Base-by-base conservation (phyloP, 2,329 filamentous ascomycete genomes). In the Fusarium gaditjirri region DNA sequence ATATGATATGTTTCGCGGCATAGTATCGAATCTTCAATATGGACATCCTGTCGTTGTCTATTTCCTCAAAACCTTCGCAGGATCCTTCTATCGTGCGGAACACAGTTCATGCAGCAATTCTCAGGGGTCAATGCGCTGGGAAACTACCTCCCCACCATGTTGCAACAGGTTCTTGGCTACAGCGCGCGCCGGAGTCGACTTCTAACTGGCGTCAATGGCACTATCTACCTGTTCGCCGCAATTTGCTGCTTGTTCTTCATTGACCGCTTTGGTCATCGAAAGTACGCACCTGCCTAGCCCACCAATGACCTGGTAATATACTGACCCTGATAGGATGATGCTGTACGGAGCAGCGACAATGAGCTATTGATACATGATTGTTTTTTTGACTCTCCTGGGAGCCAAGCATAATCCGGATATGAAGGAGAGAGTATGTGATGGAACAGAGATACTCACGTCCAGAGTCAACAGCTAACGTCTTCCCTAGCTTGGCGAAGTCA, bases 41-140 rank as follows among this genome's bases (percentile, higher is more conserved):
- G 23, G 31, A 50, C 36, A 50, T 36, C 47, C 47, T 50, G 47
- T 50, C 31, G 14, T 50, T 36, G 11, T 50, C 31, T 10, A 50
- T 19, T 10, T 50, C 31, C 6, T 50, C 47, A 50, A 11, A 50
- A 50, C n/a, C 47, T 50, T 25, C 47, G 47, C 14, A 36, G 47
- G 16, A 50, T 50, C 21, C 31, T 50, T 3, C 31, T 50, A 3
- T 50, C 47, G 5, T 50, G 47, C 25, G 49, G 49, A 14, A 53
- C 49, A 21, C 49, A 53, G 25, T 53, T 53, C 23, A 53, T 53
- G 49, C 49, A 53, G 35, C 49, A 53, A 19, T 53, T 36, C 12
- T 53, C 49, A n/a, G 49, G 49, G 3, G 35, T 53, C 23, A 53
- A 53, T 29, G 33, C 49, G 11, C 33, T 53, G 8, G 35, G 33